Base-by-base conservation (phyloP, 2,329 filamentous ascomycete species). In the Sporothrix pseudoabietina region DNA sequence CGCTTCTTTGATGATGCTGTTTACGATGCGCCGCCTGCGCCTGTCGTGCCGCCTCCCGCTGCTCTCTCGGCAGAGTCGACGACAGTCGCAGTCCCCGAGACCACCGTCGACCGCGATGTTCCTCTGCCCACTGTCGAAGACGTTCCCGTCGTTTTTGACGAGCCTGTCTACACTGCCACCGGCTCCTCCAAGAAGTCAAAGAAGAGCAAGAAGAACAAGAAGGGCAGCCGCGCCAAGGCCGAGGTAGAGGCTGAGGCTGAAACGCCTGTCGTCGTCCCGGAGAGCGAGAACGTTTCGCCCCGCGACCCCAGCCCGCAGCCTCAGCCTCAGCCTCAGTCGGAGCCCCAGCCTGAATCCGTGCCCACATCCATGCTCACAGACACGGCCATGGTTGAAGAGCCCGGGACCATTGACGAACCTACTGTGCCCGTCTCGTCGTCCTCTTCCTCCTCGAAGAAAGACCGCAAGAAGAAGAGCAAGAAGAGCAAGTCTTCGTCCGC, bases 391-490 rank as follows among this genome's bases (percentile, higher is more conserved):
- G 70, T 74, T 1, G 65, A 68, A 19, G 70, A 72, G 57, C 55
- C 70, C 7, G 70, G 72, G 41, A 12, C 6, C 19, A 26, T 65
- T 3, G 55, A 41, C 26, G 32, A 9, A 19, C 41, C 14, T 55
- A 3, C n/a, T 55, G 47, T 19, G 9, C 52, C 32, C 16, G 16
- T 76, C 78, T 4, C 41, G 7, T 10, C 39, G 39, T 6, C 39
- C 39, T 1, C 39, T 10, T 41, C 39, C 39, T 41, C 41, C 5
- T 78, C 80, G 41, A 79, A 77, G 19, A 81, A 80, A 76, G 82
- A 80, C 72, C 81, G 78, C 75, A 72, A 72, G 52, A 85, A 80
- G 76, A 81, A 78, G 14, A 83, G 80, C 76, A 86, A 83, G 76
- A 79, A 81, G 71, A 80, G 82, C 30, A 82, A 80, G 69, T 81